Evolutionary conservation across 805 yeast genomes (phyloP).

Genomic region (Saccharomycopsis malanga): DNA sequence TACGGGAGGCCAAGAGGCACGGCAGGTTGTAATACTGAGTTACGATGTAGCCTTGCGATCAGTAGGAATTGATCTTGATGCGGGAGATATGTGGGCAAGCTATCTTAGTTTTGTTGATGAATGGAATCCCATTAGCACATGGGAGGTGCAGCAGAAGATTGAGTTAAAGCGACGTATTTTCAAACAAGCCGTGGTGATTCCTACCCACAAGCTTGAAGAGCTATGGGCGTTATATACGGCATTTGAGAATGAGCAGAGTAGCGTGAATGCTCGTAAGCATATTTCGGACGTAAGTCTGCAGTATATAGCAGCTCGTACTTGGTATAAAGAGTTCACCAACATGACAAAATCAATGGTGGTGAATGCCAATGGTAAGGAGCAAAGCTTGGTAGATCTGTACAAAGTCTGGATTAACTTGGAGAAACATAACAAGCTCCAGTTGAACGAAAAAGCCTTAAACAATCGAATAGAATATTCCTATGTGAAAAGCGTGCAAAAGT

Average conservation of each 20-base stretch:
- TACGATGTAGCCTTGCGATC: conserved; percentile 73
- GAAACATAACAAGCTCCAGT: conserved; percentile 55
- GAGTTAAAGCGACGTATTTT: conserved; percentile 71
- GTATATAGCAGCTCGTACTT: conserved; percentile 81
- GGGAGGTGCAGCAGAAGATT: conserved; percentile 79
- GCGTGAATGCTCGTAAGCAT: conserved; percentile 74
- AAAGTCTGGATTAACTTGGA: conserved; percentile 77
- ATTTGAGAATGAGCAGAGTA: conserved; percentile 75
- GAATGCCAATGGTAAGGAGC: conserved; percentile 23
- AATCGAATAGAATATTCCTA: conserved; percentile 66
- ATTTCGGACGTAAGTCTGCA: conserved; percentile 75
- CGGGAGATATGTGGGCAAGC: conserved; percentile 72
- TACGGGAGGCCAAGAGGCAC: conserved; percentile 77
- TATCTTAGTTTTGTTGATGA: conserved; percentile 70
- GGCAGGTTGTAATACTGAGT: conserved; percentile 68
- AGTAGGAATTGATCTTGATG: conserved; percentile 71
- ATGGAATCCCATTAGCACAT: conserved; percentile 72
- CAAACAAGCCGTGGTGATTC: conserved; percentile 64
- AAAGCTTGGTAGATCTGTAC: conserved; percentile 11
- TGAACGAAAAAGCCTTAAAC: conserved; percentile 40
- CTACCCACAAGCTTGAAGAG: conserved; percentile 64
- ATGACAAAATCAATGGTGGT: conserved; percentile 41
- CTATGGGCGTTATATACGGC: conserved; percentile 75
- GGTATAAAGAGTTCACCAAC: conserved; percentile 62
- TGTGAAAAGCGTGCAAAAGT: conserved; percentile 54